Conservation (phyloP, 2,329 filamentous ascomycete species). For the Paecilomyces niveus region DNA sequence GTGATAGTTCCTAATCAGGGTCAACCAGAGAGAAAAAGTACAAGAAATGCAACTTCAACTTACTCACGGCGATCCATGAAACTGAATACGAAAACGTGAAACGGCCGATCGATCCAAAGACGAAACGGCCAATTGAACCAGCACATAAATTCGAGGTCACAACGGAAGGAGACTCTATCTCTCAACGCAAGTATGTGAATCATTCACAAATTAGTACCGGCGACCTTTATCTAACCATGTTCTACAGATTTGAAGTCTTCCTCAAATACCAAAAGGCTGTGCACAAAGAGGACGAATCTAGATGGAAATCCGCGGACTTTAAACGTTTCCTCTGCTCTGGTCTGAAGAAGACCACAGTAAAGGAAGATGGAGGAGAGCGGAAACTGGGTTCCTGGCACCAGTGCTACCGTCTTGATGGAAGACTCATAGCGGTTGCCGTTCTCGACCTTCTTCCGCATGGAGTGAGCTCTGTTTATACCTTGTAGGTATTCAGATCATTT, state of each 20-base stretch:
- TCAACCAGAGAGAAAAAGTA: slow-evolving; percentile 36
- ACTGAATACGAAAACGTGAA: slow-evolving; percentile 38
- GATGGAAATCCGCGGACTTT: slow-evolving; percentile 39
- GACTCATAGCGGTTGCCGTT: slow-evolving; percentile 42
- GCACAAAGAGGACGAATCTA: slow-evolving; percentile 38
- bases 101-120: slow-evolving; percentile 37
- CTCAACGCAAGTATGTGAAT: slow-evolving; percentile 36
- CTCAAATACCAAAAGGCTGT: slow-evolving; percentile 40
- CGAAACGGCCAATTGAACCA: slow-evolving; percentile 38
- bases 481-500: slow-evolving; percentile 24
- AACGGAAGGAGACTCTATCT: slow-evolving; percentile 40
- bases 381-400: slow-evolving; percentile 45
- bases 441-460: slow-evolving; percentile 41
- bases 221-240: neutral
- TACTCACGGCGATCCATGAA: slow-evolving; percentile 34
- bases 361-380: slow-evolving; percentile 29
- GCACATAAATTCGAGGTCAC: slow-evolving; percentile 43
- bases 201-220: neutral
- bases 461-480: slow-evolving; percentile 45
- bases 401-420: slow-evolving; percentile 44
- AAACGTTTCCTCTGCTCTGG: slow-evolving; percentile 43
- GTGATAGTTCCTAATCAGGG: neutral
- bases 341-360: slow-evolving; percentile 31
- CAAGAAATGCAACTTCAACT: slow-evolving; percentile 37
- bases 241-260: slow-evolving; percentile 37